Evolutionary conservation across 495 filamentous ascomycete species (phyloP).

Genomic region (Daldinia childiae): DNA sequence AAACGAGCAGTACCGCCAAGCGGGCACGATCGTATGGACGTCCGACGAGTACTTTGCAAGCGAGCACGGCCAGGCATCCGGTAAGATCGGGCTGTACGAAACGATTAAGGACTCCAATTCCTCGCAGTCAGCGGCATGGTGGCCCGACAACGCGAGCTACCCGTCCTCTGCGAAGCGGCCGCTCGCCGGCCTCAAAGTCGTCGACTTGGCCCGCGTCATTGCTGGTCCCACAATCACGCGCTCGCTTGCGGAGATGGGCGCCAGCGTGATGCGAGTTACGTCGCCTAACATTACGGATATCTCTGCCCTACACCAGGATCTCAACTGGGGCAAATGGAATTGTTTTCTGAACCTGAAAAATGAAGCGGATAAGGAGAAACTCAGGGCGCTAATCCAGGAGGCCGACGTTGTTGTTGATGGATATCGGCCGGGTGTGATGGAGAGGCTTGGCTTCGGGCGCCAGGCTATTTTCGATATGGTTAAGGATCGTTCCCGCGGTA

Average conservation of each 20-base stretch:
- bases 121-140: conserved; percentile 46
- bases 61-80: not conserved
- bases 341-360: not conserved
- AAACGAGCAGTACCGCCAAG: not conserved
- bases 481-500: conserved; percentile 49
- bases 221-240: conserved; percentile 63
- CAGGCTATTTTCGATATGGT: not conserved
- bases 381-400: not conserved
- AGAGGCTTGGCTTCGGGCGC: not conserved
- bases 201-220: conserved; percentile 67
- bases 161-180: conserved; percentile 52
- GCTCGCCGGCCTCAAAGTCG: conserved; percentile 65
- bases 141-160: conserved; percentile 40
- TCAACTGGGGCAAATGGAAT: not conserved
- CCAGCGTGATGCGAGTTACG: conserved; percentile 67
- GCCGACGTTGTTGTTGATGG: not conserved
- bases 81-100: conserved; percentile 55
- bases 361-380: not conserved
- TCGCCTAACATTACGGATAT: conserved; percentile 52
- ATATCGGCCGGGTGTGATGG: not conserved
- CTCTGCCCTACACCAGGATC: not conserved
- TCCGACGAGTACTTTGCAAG: not conserved
- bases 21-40: not conserved
- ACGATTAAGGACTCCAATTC: conserved; percentile 42
- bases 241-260: conserved; percentile 65